These are phyloP conservation scores for Magnaporthiopsis poae DNA, from an alignment of 2,329 filamentous ascomycete genomes.

Conservation along the genomic window DNA sequence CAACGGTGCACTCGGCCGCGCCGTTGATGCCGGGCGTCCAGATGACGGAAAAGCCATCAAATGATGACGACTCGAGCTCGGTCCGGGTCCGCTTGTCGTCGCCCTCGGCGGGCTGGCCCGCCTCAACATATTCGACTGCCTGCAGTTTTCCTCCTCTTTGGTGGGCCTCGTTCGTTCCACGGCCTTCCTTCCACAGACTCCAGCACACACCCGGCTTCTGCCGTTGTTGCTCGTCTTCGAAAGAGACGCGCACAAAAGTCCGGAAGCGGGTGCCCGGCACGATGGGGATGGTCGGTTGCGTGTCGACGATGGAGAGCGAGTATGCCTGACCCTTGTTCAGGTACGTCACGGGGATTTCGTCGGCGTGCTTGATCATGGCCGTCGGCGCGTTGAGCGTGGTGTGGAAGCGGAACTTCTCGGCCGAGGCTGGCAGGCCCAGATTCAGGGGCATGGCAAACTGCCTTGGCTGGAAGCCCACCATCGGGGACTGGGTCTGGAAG, in stretches of 20 bases:
- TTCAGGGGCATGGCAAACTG: constrained; percentile 35
- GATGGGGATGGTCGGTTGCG: constrained; percentile 49
- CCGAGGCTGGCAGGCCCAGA: constrained; percentile 39
- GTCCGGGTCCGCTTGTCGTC: constrained; percentile 59
- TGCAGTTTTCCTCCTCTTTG: constrained; percentile 85
- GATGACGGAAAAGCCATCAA: constrained; percentile 84
- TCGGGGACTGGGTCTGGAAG: constrained; percentile 51
- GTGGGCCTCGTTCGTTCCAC: constrained; percentile 90
- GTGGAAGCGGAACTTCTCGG: constrained; percentile 77
- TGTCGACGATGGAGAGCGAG: constrained; percentile 74
- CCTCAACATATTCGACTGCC: constrained; percentile 85
- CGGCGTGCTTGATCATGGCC: constrained; percentile 81
- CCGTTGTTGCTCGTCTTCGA: constrained; percentile 90
- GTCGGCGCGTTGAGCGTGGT: constrained; percentile 86
- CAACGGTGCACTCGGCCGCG: constrained; percentile 67
- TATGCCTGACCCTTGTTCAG: constrained; percentile 97
- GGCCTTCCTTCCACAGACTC: constrained; percentile 85
- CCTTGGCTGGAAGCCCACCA: constrained; percentile 45
- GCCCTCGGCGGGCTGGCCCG: constrained; percentile 46
- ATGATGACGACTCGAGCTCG: constrained; percentile 67
- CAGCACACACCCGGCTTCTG: constrained; percentile 63
- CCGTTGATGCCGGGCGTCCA: constrained; percentile 70
- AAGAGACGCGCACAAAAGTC: constrained; percentile 88
- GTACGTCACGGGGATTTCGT: constrained; percentile 95
- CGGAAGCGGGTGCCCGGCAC: constrained; percentile 62